Evolutionary conservation across 495 filamentous ascomycete species (phyloP).

Genomic region (Penicillium manginii): DNA sequence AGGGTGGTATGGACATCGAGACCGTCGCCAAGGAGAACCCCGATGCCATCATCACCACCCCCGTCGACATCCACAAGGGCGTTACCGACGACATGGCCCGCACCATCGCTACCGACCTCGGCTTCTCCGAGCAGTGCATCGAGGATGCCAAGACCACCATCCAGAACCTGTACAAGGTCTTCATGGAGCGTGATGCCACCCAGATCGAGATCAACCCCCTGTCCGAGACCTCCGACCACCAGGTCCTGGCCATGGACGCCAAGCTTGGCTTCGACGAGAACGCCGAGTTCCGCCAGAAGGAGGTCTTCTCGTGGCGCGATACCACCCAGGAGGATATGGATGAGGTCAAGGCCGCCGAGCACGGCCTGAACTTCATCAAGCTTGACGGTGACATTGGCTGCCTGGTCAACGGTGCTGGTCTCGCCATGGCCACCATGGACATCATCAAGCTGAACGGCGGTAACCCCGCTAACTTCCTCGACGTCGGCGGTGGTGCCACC

Average conservation of each 20-base stretch:
- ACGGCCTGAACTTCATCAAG: slow-evolving; percentile 98
- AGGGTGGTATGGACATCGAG: slow-evolving; percentile 99
- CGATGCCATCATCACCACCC: slow-evolving; percentile 89
- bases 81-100: slow-evolving; percentile 94
- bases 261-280: slow-evolving; percentile 99
- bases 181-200: slow-evolving; percentile 96
- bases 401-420: slow-evolving; percentile 96
- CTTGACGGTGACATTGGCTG: slow-evolving; percentile 99
- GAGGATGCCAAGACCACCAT: slow-evolving; percentile 93
- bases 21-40: slow-evolving; percentile 96
- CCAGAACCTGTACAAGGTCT: slow-evolving; percentile 98
- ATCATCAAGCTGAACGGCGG: slow-evolving; percentile 99
- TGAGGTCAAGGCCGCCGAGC: slow-evolving; percentile 92
- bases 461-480: slow-evolving; percentile 95
- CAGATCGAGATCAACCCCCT: slow-evolving; percentile 99
- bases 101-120: slow-evolving; percentile 87
- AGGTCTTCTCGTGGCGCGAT: slow-evolving; percentile 92
- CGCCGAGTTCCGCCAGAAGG: slow-evolving; percentile 96
- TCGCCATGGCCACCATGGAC: slow-evolving; percentile 99
- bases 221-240: slow-evolving; percentile 94
- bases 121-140: slow-evolving; percentile 96
- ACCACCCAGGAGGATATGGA: slow-evolving; percentile 94
- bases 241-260: slow-evolving; percentile 98
- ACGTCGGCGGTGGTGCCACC: slow-evolving; percentile 96
- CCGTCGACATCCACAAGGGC: slow-evolving; percentile 90